Percentiles rank a stretch among this genome's conserved stretches.
Conservation (phyloP, 176 grass and related monocot genomes). For the Rhynchospora breviuscula region DNA sequence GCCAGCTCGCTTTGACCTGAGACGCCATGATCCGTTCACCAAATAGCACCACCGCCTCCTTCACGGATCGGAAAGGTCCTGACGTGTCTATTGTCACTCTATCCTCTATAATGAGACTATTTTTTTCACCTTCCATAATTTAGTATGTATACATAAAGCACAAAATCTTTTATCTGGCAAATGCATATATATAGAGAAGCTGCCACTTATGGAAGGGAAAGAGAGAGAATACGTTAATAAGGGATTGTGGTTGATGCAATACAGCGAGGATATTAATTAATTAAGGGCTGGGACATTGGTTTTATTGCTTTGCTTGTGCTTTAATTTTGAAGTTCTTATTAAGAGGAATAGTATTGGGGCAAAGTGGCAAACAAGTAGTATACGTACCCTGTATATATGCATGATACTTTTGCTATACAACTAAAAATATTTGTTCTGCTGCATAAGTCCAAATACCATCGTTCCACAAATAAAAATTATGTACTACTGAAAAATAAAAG, state of each 20-base stretch:
- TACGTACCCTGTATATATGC: neutral
- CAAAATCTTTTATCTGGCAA: too few relatives aligned
- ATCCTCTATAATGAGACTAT: too few relatives aligned
- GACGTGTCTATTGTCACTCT: too few relatives aligned
- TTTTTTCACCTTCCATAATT: too few relatives aligned
- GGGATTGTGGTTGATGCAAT: neutral
- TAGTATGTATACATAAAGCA: too few relatives aligned
- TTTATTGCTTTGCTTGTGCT: slow-evolving; percentile 18
- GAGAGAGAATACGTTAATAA: too few relatives aligned
- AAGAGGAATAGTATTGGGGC: neutral
- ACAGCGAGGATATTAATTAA: neutral
- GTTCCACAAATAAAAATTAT: neutral
- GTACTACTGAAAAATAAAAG: too few relatives aligned
- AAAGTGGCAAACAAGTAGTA: neutral
- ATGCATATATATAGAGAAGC: neutral
- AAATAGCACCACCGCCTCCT: slow-evolving; percentile 22
- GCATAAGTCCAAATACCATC: neutral
- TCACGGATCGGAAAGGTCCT: slow-evolving; percentile 30
- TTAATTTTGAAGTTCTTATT: neutral
- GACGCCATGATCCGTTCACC: slow-evolving; percentile 7
- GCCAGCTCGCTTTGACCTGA: neutral
- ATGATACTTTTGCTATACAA: neutral
- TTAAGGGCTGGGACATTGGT: neutral
- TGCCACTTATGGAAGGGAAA: neutral
- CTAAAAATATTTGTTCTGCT: neutral